These are phyloP conservation scores for Biscutella laevigata DNA, from an alignment of 441 rosid genomes.

Conservation along the genomic window DNA sequence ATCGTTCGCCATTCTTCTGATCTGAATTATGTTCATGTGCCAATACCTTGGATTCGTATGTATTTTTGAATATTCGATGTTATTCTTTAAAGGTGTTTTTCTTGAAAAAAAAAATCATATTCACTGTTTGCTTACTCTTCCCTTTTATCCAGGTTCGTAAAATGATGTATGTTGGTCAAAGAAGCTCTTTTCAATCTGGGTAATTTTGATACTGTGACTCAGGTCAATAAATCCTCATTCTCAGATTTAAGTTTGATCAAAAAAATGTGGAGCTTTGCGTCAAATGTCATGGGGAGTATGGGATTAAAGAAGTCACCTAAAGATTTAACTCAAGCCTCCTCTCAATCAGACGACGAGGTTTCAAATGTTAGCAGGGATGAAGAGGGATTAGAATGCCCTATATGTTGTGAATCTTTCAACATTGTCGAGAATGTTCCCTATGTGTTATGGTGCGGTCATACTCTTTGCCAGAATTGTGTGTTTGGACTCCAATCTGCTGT, in stretches of 20 bases:
- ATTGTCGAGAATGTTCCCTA: conserved; percentile 79
- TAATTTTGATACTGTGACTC: conserved; percentile 6
- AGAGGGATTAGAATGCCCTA: conserved; percentile 70
- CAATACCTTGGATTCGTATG: not conserved
- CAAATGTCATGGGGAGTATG: conserved; percentile 38
- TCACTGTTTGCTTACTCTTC: not conserved
- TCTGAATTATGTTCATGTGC: conserved; percentile 1
- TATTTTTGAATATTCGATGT: not conserved
- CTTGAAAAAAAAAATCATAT: no score
- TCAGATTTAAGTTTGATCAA: not conserved
- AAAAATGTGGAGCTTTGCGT: conserved; percentile 65
- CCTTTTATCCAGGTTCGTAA: conserved; percentile 1
- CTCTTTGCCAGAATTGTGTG: conserved; percentile 71
- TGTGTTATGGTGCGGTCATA: conserved; percentile 86
- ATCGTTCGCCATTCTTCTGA: conserved; percentile 4
- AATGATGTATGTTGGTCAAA: conserved; percentile 2
- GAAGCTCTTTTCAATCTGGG: conserved; percentile 8
- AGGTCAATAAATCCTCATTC: not conserved
- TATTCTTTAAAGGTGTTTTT: not conserved
- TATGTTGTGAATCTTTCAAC: conserved; percentile 79
- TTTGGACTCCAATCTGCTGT: conserved; percentile 61
- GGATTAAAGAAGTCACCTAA: conserved; percentile 32
- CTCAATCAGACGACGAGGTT: conserved; percentile 67
- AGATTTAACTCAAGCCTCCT: conserved; percentile 31
- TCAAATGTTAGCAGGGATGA: conserved; percentile 39